phyloP scores from a whole-genome alignment of 1,139 yeast genomes.

The Magnusiomyces paraingens region DNA sequence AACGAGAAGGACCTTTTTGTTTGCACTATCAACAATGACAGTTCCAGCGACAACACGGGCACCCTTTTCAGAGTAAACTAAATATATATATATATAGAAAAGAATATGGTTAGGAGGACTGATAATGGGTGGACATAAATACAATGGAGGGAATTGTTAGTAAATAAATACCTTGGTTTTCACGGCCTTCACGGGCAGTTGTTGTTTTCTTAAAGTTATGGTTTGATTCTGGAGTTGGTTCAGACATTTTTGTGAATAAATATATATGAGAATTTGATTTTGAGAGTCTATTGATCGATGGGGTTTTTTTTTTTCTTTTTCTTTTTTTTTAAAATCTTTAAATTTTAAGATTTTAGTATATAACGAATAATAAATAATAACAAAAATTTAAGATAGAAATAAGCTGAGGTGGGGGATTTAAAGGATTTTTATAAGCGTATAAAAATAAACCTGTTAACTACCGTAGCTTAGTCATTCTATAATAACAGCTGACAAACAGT shows the following conservation, averaged over 20 bases:
- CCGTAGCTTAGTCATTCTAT: too few species aligned
- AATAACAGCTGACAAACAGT: too few species aligned
- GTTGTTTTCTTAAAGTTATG: conserved; percentile 18
- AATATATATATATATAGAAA: too few species aligned
- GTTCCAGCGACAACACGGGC: conserved; percentile 92
- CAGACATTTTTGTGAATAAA: neutral
- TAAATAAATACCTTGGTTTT: conserved; percentile 37
- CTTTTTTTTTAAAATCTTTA: too few species aligned
- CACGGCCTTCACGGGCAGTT: conserved; percentile 42
- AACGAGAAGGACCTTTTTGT: conserved; percentile 64
- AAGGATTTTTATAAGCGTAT: neutral
- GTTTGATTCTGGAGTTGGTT: neutral
- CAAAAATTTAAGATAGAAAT: neutral
- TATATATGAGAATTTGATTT: too few species aligned
- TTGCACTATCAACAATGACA: conserved; percentile 55
- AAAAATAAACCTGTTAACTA: too few species aligned
- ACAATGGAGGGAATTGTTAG: neutral
- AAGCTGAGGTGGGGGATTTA: neutral
- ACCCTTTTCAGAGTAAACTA: conserved; percentile 50
- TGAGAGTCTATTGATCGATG: too few species aligned
- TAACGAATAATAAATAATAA: too few species aligned
- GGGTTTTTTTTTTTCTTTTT: neutral
- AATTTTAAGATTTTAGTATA: too few species aligned
- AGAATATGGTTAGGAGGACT: neutral
- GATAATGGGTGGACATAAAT: neutral